Evolutionary conservation across 2,329 filamentous ascomycete species (phyloP).

Genomic region (Bimuria novae-zelandiae): DNA sequence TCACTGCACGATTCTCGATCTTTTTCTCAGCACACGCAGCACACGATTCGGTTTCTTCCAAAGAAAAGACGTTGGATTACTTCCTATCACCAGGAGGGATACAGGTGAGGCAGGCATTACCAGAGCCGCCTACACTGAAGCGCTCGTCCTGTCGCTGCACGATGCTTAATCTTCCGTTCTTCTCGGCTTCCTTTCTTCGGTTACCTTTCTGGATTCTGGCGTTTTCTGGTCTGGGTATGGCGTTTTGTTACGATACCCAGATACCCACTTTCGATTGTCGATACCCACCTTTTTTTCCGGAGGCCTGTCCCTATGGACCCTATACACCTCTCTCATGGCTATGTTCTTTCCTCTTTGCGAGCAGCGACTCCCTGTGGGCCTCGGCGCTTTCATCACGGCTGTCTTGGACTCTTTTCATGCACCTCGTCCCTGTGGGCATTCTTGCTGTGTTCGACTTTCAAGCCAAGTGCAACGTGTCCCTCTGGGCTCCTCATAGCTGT

Average conservation of each 20-base stretch:
- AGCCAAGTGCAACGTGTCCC: no score
- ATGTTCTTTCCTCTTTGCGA: background rate
- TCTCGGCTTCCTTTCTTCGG: background rate
- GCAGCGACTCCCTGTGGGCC: background rate
- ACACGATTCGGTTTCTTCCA: no score
- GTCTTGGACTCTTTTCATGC: no score
- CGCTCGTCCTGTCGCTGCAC: background rate
- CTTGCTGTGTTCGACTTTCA: no score
- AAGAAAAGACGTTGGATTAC: no score
- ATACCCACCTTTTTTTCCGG: background rate
- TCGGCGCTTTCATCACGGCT: no score
- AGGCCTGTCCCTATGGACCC: background rate
- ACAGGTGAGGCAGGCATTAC: background rate
- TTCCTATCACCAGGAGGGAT: no score
- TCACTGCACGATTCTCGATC: background rate
- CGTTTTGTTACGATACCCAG: constrained; percentile 4
- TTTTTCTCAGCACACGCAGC: no score
- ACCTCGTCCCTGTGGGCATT: no score
- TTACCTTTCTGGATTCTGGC: background rate
- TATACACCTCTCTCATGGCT: background rate
- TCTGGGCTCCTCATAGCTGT: no score
- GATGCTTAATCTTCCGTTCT: background rate
- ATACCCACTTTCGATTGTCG: background rate
- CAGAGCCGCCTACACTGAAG: background rate
- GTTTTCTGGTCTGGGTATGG: background rate